Evolutionary conservation across 1,139 yeast genomes (phyloP).

Genomic region (Arxiozyma bovina): DNA sequence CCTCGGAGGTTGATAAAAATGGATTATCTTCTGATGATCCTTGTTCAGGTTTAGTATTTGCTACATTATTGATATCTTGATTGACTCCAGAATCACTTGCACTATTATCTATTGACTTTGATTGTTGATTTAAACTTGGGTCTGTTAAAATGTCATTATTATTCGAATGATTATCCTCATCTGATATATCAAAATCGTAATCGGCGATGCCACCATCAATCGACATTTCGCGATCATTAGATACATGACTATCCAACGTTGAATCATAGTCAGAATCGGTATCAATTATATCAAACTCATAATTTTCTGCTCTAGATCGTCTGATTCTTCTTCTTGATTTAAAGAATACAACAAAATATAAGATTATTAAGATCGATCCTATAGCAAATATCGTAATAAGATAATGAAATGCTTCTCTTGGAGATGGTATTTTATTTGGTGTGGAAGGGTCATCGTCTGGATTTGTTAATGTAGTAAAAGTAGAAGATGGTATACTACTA

Average conservation of each 20-base stretch:
- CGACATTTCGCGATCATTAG: slow-evolving; percentile 8
- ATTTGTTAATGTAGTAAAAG: slow-evolving; percentile 1
- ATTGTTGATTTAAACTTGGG: background rate
- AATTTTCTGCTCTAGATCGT: slow-evolving; percentile 59
- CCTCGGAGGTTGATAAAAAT: background rate
- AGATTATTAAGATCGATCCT: slow-evolving; percentile 48
- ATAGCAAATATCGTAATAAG: slow-evolving; percentile 50
- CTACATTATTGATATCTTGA: background rate
- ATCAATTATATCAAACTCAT: slow-evolving; percentile 72
- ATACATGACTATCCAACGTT: slow-evolving; percentile 18
- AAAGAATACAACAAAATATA: slow-evolving; percentile 41
- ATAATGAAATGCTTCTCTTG: slow-evolving; percentile 33
- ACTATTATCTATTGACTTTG: background rate
- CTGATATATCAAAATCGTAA: slow-evolving; percentile 29
- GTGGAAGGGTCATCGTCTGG: slow-evolving; percentile 1
- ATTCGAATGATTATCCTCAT: slow-evolving; percentile 19
- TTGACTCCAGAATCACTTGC: background rate
- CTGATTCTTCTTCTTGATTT: slow-evolving; percentile 46
- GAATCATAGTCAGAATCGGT: slow-evolving; percentile 35
- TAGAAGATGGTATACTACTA: background rate
- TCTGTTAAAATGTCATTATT: background rate
- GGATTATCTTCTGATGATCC: background rate
- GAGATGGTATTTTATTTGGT: slow-evolving; percentile 19
- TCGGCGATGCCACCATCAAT: slow-evolving; percentile 22
- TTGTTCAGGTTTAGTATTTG: slow-evolving; percentile 12